phyloP scores from a whole-genome alignment of 768 basidiomycete genomes.

The Clavulina sp. region DNA sequence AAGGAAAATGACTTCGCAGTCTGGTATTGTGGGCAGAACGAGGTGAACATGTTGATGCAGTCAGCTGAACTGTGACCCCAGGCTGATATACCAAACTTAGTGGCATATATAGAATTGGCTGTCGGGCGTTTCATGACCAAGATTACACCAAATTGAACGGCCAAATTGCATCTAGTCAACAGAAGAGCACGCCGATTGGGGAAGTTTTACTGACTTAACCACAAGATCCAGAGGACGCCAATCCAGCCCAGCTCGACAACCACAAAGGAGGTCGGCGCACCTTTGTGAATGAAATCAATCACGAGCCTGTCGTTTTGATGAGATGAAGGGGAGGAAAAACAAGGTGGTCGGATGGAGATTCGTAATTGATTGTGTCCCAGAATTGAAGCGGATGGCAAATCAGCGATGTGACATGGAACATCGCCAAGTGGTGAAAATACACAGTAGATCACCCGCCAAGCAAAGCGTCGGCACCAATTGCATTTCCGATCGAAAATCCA shows the following conservation, averaged over 20 bases:
- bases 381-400: too few relatives aligned
- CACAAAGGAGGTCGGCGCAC: constrained; percentile 19
- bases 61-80: too few relatives aligned
- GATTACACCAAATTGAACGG: neutral
- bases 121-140: neutral
- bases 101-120: neutral
- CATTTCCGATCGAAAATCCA: too few relatives aligned
- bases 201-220: constrained; percentile 18
- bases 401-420: neutral
- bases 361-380: too few relatives aligned
- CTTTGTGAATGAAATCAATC: constrained; percentile 15
- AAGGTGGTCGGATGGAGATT: too few relatives aligned
- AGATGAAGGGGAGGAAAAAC: too few relatives aligned
- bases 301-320: constrained; percentile 15
- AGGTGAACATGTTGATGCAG: too few relatives aligned
- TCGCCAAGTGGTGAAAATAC: too few relatives aligned
- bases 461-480: too few relatives aligned
- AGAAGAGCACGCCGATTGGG: too few relatives aligned
- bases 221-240: constrained; percentile 18
- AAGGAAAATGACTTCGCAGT: constrained; percentile 4
- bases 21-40: constrained; percentile 4
- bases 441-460: neutral
- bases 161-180: too few relatives aligned
- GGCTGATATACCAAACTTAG: neutral
- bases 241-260: constrained; percentile 17